These are phyloP conservation scores for Aspergillus conjunctus DNA, from an alignment of 495 filamentous ascomycete genomes.

Conservation along the genomic window DNA sequence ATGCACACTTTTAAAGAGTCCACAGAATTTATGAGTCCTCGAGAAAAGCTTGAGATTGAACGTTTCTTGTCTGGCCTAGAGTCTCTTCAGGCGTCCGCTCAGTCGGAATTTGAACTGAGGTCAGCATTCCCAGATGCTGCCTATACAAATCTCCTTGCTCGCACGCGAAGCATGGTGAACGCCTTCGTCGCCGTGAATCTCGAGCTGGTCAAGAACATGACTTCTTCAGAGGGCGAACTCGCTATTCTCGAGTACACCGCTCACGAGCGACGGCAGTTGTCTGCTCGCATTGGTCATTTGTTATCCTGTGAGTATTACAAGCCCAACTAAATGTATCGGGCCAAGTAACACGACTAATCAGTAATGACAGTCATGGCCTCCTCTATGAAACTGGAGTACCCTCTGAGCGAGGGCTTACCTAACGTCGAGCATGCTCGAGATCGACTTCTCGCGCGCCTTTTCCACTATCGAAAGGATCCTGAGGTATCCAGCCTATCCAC, in stretches of 20 bases:
- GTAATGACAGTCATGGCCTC: slow-evolving; percentile 72
- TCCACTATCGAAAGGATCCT: slow-evolving; percentile 75
- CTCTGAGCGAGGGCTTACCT: slow-evolving; percentile 82
- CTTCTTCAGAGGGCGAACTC: slow-evolving; percentile 76
- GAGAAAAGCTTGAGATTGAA: slow-evolving; percentile 74
- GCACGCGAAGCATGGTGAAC: slow-evolving; percentile 82
- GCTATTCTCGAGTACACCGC: slow-evolving; percentile 77
- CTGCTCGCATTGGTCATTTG: slow-evolving; percentile 86
- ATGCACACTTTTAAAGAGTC: slow-evolving; percentile 57
- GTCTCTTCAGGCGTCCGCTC: slow-evolving; percentile 69
- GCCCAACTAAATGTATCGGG: neutral
- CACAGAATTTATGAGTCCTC: slow-evolving; percentile 73
- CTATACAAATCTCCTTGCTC: slow-evolving; percentile 71
- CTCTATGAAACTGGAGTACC: slow-evolving; percentile 90
- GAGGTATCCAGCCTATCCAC: slow-evolving; percentile 52
- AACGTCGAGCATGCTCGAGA: slow-evolving; percentile 79
- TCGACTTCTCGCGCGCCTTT: slow-evolving; percentile 84
- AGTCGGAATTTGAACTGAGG: slow-evolving; percentile 78
- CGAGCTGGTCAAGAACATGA: slow-evolving; percentile 78
- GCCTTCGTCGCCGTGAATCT: slow-evolving; percentile 95
- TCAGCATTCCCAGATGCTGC: slow-evolving; percentile 76
- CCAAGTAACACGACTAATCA: slow-evolving; percentile 16
- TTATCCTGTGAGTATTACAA: slow-evolving; percentile 64
- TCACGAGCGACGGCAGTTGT: slow-evolving; percentile 76
- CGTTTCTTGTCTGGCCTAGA: slow-evolving; percentile 67